Evolutionary conservation across 371 early-diverging fungal genomes (phyloP).

Genomic region (Mucor sp.): DNA sequence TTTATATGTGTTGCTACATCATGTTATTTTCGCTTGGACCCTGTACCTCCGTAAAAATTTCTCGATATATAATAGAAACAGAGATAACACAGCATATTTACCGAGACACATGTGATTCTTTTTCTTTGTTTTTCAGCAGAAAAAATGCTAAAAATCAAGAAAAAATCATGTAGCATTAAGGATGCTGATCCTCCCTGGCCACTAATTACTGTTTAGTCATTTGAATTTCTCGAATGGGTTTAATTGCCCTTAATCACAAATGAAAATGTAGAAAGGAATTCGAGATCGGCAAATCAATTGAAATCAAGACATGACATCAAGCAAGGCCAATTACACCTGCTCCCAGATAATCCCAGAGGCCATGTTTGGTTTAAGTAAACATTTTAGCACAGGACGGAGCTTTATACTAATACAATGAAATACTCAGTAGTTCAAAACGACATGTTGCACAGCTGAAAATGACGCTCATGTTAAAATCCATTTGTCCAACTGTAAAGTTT

Average conservation of each 20-base stretch:
- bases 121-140: background rate
- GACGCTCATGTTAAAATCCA: slow-evolving; percentile 3
- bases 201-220: background rate
- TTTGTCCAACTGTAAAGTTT: slow-evolving; percentile 4
- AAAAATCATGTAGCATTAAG: background rate
- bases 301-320: slow-evolving; percentile 8
- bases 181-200: background rate
- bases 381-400: slow-evolving; percentile 11
- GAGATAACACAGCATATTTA: background rate
- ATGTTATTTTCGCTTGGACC: background rate
- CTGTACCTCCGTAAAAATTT: background rate
- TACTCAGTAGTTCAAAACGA: slow-evolving; percentile 7
- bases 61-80: background rate
- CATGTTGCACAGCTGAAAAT: slow-evolving; percentile 6
- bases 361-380: slow-evolving; percentile 2
- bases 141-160: background rate
- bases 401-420: slow-evolving; percentile 14
- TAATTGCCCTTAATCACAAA: background rate
- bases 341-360: slow-evolving; percentile 19
- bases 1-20: background rate
- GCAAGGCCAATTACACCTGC: slow-evolving; percentile 1
- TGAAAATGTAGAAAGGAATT: background rate
- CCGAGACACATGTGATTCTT: slow-evolving; percentile 1
- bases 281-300: slow-evolving; percentile 4
- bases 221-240: background rate